Evolutionary conservation across 495 filamentous ascomycete species (phyloP), one percentile per base, ranked within the genome.

Genomic region (Bacidia rubella): DNA sequence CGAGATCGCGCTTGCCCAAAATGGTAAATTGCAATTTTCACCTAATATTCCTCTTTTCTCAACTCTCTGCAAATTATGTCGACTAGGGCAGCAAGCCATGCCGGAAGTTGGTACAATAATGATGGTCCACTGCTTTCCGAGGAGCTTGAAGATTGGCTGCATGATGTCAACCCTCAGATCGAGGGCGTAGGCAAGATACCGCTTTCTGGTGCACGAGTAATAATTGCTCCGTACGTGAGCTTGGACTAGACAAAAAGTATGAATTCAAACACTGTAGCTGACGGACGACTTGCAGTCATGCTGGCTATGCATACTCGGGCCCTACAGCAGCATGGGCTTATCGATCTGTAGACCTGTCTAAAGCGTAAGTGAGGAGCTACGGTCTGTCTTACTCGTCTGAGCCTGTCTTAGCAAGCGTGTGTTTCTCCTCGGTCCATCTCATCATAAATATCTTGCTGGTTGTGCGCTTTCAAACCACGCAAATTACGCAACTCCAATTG

Each of bases 281-380:
- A 57, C 52, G 62, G 12, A 57, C n/a, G 11, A 1, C 11, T 27
- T 42, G 21, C 55, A 97, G 92, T 54, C 92, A 99, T 66, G 92
- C 93, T 51, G 93, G 92, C 25, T 99, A 95, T 73, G 75, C 85
- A 2, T 99, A 96, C 69, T 97, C 90, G 15, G 92, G 92, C 26
- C 80, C 88, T 24, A 87, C 87, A 57, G 90, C 93, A 47, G 92
- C 89, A 45, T 95, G 87, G 78, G 92, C 92, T 42, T 99, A 99
- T 70, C 90, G 86, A 64, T 75, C 80, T 2, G 80, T 93, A 51
- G 90, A 99, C 66, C 71, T 96, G 40, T 82, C 82, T 19, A 80
- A 80, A 56, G 84, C 83, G 83, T 87, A 66, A 67, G 73, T 60
- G 12, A 10, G 3, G 15, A 52, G 24, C 5, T 9, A 11, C 17